Conservation (phyloP, 2,329 filamentous ascomycete species). For the Colletotrichum sp. region DNA sequence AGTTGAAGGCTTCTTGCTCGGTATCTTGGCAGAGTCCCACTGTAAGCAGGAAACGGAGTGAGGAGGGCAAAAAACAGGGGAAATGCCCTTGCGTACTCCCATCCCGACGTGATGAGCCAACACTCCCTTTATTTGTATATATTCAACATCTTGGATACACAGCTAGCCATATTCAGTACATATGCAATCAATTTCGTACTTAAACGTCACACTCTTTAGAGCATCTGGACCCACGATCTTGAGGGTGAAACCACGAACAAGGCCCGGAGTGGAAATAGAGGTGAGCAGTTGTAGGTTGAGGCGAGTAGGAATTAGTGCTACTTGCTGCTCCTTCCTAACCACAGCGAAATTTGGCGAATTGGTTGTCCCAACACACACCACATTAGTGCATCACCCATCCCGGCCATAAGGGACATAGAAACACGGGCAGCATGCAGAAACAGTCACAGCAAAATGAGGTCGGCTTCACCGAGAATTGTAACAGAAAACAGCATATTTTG, state of each 20-base stretch:
- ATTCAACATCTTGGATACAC: neutral
- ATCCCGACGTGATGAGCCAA: neutral
- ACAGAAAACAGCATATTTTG: constrained; percentile 22
- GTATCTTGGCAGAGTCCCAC: neutral
- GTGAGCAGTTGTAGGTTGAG: neutral
- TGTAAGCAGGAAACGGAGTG: neutral
- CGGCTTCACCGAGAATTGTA: neutral
- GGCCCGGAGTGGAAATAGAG: neutral
- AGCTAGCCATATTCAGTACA: neutral
- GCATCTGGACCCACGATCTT: neutral
- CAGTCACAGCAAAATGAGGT: neutral
- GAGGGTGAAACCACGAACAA: neutral
- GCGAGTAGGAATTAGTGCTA: neutral
- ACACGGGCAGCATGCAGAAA: neutral
- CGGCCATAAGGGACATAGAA: neutral
- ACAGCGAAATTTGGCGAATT: neutral
- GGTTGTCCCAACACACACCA: neutral
- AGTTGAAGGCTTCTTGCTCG: neutral
- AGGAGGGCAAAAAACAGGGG: neutral
- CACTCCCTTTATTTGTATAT: neutral
- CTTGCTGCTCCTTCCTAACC: neutral
- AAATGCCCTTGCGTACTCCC: neutral
- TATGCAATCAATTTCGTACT: neutral
- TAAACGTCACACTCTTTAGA: neutral
- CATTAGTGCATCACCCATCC: neutral